Conservation (phyloP, 2,329 filamentous ascomycete genomes). For the Colletotrichum plurivorum region DNA sequence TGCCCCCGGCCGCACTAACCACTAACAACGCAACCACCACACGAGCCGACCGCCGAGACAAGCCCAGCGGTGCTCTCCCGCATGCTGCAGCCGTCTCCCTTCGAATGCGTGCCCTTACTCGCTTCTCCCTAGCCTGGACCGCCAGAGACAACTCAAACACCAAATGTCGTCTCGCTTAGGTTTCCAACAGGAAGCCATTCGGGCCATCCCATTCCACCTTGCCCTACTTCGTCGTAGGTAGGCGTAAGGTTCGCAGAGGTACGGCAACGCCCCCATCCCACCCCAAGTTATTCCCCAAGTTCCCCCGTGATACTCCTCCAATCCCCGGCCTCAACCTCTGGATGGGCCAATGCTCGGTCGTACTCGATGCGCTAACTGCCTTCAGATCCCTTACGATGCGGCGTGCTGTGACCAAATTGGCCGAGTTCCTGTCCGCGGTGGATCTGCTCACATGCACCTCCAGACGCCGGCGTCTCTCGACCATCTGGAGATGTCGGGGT, state of each 20-base stretch:
- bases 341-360: constrained; percentile 48
- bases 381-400: constrained; percentile 34
- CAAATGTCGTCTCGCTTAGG: constrained; percentile 8
- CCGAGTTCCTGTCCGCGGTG: constrained; percentile 40
- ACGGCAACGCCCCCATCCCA: neutral
- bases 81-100: constrained; percentile 14
- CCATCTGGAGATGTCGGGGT: constrained; percentile 26
- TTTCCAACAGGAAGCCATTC: constrained; percentile 19
- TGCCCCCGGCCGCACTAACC: neutral
- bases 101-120: neutral
- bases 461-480: constrained; percentile 13
- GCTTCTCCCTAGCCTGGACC: neutral
- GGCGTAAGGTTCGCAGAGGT: neutral
- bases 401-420: constrained; percentile 38
- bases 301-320: constrained; percentile 34
- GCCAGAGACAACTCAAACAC: constrained; percentile 22
- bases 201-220: constrained; percentile 27
- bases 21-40: neutral
- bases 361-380: constrained; percentile 44
- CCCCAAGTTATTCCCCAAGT: constrained; percentile 32
- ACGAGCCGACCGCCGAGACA: constrained; percentile 12
- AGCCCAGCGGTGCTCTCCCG: constrained; percentile 17
- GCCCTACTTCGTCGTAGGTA: constrained; percentile 4
- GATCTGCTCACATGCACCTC: constrained; percentile 29
- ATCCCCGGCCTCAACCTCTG: constrained; percentile 40